These are phyloP conservation scores for Salix dunnii DNA, from an alignment of 345 rosid species.

Conservation along the genomic window DNA sequence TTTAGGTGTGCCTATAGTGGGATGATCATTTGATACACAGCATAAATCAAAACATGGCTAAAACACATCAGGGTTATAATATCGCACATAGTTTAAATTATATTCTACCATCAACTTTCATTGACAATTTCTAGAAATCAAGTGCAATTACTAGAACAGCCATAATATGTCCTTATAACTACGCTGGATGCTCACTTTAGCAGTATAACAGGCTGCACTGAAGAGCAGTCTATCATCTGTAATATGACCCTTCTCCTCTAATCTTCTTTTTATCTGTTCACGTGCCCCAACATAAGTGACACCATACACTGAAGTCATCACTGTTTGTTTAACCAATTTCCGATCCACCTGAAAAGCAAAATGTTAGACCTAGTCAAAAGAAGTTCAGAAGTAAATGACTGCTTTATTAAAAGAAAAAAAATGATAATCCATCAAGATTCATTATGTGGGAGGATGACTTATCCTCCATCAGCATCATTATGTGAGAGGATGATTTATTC, in stretches of 20 bases:
- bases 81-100: neutral
- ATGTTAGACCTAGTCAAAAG: conserved; percentile 4
- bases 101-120: conserved; percentile 1
- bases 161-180: neutral
- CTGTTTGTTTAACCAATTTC: conserved; percentile 92
- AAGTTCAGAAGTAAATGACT: neutral
- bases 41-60: neutral
- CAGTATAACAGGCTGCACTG: conserved; percentile 85
- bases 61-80: neutral
- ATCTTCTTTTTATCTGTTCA: conserved; percentile 88
- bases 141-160: neutral
- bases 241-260: conserved; percentile 84
- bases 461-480: neutral
- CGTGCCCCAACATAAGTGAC: conserved; percentile 97
- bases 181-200: conserved; percentile 57
- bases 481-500: neutral
- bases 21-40: neutral
- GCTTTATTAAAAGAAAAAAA: neutral
- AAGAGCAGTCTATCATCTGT: conserved; percentile 74
- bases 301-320: conserved; percentile 99
- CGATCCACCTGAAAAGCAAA: conserved; percentile 77
- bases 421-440: neutral
- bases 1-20: neutral
- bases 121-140: neutral
- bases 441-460: neutral